Evolutionary conservation across 2,329 filamentous ascomycete genomes (phyloP).

Genomic region (Cytospora chrysosperma): DNA sequence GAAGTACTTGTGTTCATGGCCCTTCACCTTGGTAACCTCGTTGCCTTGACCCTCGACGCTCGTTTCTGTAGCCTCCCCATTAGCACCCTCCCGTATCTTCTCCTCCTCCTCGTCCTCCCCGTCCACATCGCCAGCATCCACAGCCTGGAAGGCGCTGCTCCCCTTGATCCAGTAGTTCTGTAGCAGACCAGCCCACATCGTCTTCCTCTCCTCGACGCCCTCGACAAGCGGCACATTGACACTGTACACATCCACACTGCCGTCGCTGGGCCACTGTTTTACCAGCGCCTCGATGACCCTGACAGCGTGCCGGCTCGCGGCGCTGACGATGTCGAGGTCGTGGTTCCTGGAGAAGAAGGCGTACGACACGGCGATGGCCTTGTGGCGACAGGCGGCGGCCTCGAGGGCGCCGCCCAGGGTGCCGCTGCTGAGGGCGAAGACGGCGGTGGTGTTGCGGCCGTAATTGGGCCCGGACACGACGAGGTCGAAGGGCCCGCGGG

Average conservation of each 20-base stretch:
- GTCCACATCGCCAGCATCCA: constrained; percentile 64
- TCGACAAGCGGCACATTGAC: constrained; percentile 87
- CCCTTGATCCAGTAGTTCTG: constrained; percentile 89
- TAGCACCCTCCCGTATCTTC: constrained; percentile 66
- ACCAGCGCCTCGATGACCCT: constrained; percentile 76
- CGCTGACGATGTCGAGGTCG: constrained; percentile 76
- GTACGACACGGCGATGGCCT: constrained; percentile 80
- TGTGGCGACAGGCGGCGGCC: constrained; percentile 67
- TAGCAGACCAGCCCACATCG: constrained; percentile 81
- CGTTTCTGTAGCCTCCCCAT: constrained; percentile 39
- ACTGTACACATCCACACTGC: constrained; percentile 77
- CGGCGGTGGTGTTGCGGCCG: constrained; percentile 76
- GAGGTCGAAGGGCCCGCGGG: constrained; percentile 70
- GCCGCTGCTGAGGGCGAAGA: constrained; percentile 75
- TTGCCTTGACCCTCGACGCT: constrained; percentile 33
- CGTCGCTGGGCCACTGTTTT: constrained; percentile 67
- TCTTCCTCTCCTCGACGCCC: constrained; percentile 67
- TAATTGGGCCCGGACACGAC: constrained; percentile 82
- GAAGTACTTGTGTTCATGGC: constrained; percentile 81
- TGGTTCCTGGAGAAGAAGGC: constrained; percentile 87
- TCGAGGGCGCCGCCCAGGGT: constrained; percentile 77
- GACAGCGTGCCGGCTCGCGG: constrained; percentile 71
- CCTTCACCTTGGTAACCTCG: constrained; percentile 35
- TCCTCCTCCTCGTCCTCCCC: constrained; percentile 71
- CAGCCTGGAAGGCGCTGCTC: constrained; percentile 75